Percentiles rank a stretch among this genome's conserved stretches.
These are phyloP conservation scores for Saraca asoca DNA, from an alignment of 331 rosid genomes.

Conservation along the genomic window DNA sequence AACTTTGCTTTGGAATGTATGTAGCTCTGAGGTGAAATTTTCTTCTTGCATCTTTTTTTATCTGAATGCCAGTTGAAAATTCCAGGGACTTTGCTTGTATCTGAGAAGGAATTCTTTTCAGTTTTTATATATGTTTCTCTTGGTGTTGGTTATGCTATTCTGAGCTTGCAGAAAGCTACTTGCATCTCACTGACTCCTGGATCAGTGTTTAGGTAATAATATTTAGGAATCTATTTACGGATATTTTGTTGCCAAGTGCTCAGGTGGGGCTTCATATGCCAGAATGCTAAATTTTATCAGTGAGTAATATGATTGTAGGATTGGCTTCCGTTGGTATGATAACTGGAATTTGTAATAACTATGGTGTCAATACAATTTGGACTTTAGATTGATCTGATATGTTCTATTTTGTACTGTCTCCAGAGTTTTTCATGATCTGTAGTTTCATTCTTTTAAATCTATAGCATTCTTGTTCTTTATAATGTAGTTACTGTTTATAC, in stretches of 20 bases:
- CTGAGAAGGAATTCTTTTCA: constrained; percentile 9
- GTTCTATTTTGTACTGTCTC: constrained; percentile 15
- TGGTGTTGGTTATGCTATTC: neutral
- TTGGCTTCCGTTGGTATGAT: constrained; percentile 22
- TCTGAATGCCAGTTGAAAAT: too few species aligned
- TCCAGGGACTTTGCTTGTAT: too few species aligned
- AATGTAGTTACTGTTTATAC: constrained; percentile 7
- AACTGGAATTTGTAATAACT: neutral
- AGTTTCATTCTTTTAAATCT: neutral
- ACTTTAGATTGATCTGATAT: neutral
- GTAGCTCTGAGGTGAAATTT: too few species aligned
- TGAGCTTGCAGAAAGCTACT: too few species aligned
- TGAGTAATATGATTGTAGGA: neutral
- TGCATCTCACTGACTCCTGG: too few species aligned
- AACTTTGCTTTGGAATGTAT: too few species aligned
- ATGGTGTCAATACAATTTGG: neutral
- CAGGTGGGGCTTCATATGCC: neutral
- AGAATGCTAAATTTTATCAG: neutral
- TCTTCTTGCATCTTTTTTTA: too few species aligned
- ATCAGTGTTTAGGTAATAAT: too few species aligned
- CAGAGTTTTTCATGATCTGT: constrained; percentile 1
- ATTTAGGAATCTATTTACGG: too few species aligned
- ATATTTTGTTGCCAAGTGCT: too few species aligned
- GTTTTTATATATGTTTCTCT: neutral
- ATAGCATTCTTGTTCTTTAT: constrained; percentile 22